Evolutionary conservation across 2,329 filamentous ascomycete species (phyloP), one percentile per base, ranked within the genome.

Genomic region (Alternaria sp.): DNA sequence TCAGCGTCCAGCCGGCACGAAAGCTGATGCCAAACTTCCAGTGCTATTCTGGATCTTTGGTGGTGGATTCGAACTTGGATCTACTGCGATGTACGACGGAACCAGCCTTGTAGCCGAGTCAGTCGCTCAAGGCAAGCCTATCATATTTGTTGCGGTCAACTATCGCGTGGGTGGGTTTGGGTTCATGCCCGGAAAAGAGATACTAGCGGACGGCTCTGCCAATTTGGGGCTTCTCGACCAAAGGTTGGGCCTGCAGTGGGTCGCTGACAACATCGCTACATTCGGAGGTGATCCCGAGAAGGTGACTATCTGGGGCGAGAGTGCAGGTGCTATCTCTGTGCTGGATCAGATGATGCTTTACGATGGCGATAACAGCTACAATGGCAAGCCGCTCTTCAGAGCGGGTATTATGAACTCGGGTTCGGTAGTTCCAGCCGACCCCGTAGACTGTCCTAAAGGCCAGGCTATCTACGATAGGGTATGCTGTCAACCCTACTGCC

Each of bases 211-310:
- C 60, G 89, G 89, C 2, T 83, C 87, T 2, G 77, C 88, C 3
- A 94, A 93, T 70, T 74, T 92, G 3, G 91, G 91, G 3, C 82
- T 91, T 3, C 80, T 90, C 0, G 91, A 94, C 69, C 90, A 93
- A 68, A 83, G 89, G 33, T 81, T 90, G 63, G 90, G 85, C 0
- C 80, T 94, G 6, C 79, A 93, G 72, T 94, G 91, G 91, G 85
- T 91, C 1, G 86, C 89, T 7, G 89, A 92, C 67, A 92, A 93
- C 65, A 92, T 94, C 56, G 86, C 80, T 1, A 82, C 86, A 0
- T 96, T 95, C 71, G 92, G 92, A 9, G 92, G 92, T 13, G 90
- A 94, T 72, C 88, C 90, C 0, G 80, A 82, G n/a, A 90, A 90
- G 73, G 90, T 93, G 5, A 93, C 90, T 0, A 88, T 94, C 58